Evolutionary conservation across 1,284 basidiomycete genomes (phyloP).

Genomic region (Fomitopsis schrenkii): DNA sequence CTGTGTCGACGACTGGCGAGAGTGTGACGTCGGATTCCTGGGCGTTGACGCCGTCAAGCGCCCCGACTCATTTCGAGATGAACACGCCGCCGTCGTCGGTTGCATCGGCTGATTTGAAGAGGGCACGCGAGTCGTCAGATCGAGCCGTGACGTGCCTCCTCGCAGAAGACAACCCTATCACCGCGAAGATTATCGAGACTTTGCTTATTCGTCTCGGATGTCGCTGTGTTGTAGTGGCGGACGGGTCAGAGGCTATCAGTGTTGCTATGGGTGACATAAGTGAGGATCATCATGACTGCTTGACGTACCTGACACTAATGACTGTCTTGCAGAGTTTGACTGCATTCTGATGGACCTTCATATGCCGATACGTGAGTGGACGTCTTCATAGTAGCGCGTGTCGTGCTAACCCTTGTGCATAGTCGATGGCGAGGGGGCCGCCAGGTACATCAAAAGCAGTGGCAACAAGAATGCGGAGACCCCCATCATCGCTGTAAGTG

Average conservation of each 20-base stretch:
- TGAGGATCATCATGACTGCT: conserved; percentile 39
- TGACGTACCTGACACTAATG: conserved; percentile 4
- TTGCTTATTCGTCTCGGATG: conserved; percentile 90
- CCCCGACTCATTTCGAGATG: conserved; percentile 46
- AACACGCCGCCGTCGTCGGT: conserved; percentile 74
- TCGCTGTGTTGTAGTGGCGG: conserved; percentile 89
- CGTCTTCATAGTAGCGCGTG: not conserved
- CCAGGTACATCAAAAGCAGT: conserved; percentile 92
- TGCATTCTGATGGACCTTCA: conserved; percentile 88
- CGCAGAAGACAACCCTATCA: conserved; percentile 97
- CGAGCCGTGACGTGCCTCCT: conserved; percentile 87
- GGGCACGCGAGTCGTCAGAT: conserved; percentile 67
- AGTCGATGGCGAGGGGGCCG: conserved; percentile 92
- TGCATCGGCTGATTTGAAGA: conserved; percentile 70
- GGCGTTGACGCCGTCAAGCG: conserved; percentile 54
- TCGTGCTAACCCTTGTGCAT: conserved; percentile 15
- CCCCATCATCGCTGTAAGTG: conserved; percentile 91
- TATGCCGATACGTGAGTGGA: conserved; percentile 79
- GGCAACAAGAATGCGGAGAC: conserved; percentile 86
- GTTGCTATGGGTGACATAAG: conserved; percentile 96
- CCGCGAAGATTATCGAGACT: conserved; percentile 93
- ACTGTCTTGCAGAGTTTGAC: conserved; percentile 63
- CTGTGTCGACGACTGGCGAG: conserved; percentile 74
- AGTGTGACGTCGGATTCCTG: conserved; percentile 75
- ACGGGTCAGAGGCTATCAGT: conserved; percentile 95